Evolutionary conservation across 208 protist species (phyloP).

Genomic region (Crithidia bombi): DNA sequence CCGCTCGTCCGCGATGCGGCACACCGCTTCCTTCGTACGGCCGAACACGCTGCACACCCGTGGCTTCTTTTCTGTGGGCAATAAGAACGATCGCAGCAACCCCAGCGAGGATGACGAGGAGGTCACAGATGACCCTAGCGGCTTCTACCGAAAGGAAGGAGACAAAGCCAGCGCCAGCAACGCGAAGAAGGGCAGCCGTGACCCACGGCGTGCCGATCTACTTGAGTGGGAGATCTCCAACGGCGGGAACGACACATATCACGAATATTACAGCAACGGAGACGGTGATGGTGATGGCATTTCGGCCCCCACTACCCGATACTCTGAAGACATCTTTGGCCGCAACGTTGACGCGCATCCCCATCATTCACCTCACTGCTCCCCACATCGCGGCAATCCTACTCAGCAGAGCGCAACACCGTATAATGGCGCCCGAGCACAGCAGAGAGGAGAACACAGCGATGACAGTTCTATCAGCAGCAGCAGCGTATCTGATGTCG

Average conservation of each 20-base stretch:
- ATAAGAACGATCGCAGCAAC: neutral
- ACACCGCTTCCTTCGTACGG: constrained; percentile 24
- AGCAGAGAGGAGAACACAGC: no score
- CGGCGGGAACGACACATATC: no score
- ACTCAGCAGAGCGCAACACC: no score
- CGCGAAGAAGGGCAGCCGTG: neutral
- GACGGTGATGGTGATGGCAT: neutral
- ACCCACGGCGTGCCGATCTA: no score
- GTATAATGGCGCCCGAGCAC: no score
- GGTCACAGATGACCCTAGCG: neutral
- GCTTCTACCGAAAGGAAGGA: no score
- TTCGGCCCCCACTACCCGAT: neutral
- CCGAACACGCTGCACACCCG: constrained; percentile 2
- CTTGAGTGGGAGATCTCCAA: no score
- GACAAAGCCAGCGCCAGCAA: neutral
- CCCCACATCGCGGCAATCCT: neutral
- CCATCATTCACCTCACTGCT: neutral
- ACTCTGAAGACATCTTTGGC: constrained; percentile 13
- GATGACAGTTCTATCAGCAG: neutral
- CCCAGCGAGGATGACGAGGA: neutral
- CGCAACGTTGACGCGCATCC: neutral
- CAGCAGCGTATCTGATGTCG: neutral
- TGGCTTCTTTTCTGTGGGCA: neutral
- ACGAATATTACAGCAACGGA: no score
- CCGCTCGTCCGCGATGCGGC: neutral